Conservation (phyloP, 768 basidiomycete genomes). For the Rhizopogon roseolus region DNA sequence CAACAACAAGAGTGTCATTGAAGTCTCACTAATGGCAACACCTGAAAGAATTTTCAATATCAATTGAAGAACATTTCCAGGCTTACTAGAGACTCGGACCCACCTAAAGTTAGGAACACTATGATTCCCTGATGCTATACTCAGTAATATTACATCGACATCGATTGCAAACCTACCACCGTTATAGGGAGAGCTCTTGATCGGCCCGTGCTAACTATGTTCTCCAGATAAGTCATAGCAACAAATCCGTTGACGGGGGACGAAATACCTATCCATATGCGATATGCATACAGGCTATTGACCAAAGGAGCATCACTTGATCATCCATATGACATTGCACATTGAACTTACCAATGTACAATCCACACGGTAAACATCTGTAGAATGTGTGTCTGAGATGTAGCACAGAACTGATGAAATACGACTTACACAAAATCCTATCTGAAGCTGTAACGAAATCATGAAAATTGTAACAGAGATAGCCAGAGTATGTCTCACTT, state of each 20-base stretch:
- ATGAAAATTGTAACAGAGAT: too few species aligned
- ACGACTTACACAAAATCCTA: neutral
- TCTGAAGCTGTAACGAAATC: neutral
- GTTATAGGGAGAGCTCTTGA: neutral
- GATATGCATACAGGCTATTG: neutral
- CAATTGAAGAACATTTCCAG: neutral
- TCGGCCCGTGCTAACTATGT: neutral
- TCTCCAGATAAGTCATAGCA: neutral
- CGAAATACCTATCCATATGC: neutral
- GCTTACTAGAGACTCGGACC: neutral
- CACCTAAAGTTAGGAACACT: neutral
- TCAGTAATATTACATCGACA: neutral
- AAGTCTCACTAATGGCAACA: neutral
- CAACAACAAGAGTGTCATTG: too few species aligned
- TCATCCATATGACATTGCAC: neutral
- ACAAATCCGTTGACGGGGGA: neutral
- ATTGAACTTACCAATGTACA: neutral
- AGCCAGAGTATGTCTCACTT: neutral
- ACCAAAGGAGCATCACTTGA: neutral
- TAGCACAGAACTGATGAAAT: neutral
- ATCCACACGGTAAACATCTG: neutral
- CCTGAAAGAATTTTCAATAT: neutral
- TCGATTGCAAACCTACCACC: neutral
- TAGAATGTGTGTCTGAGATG: neutral
- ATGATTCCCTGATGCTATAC: neutral